These are phyloP conservation scores for Hypoxylon cercidicola DNA, from an alignment of 495 filamentous ascomycete species.

Conservation along the genomic window DNA sequence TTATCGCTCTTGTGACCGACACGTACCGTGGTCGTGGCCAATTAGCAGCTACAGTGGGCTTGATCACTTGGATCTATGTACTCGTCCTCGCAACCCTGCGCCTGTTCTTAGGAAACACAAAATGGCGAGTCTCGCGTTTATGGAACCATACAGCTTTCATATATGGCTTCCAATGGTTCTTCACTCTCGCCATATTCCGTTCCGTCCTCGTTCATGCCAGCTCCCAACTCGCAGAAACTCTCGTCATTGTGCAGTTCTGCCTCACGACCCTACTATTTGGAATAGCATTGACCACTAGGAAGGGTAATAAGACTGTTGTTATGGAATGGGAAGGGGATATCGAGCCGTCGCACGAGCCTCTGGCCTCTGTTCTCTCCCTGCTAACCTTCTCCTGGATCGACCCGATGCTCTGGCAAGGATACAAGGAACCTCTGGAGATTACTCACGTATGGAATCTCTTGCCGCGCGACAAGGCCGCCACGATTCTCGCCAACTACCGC, in stretches of 20 bases:
- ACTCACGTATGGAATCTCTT: conserved; percentile 91
- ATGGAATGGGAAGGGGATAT: conserved; percentile 88
- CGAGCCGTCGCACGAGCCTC: conserved; percentile 83
- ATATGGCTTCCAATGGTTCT: conserved; percentile 87
- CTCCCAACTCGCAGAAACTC: conserved; percentile 66
- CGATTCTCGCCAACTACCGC: conserved; percentile 81
- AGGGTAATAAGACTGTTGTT: conserved; percentile 89
- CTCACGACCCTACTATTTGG: conserved; percentile 77
- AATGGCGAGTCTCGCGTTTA: conserved; percentile 73
- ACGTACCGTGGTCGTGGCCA: conserved; percentile 44
- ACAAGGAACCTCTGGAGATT: conserved; percentile 82
- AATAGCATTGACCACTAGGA: conserved; percentile 82
- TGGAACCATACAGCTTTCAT: conserved; percentile 94
- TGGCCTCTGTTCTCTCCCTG: conserved; percentile 87
- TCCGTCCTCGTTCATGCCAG: conserved; percentile 83
- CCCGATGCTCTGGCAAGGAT: conserved; percentile 89
- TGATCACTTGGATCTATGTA: conserved; percentile 84
- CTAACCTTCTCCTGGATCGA: conserved; percentile 93
- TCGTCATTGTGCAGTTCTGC: conserved; percentile 76
- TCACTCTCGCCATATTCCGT: conserved; percentile 79
- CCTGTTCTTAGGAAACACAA: conserved; percentile 74
- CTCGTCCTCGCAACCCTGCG: conserved; percentile 77
- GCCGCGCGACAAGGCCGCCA: conserved; percentile 85
- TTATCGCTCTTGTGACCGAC: conserved; percentile 64
- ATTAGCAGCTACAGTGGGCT: conserved; percentile 70